These are phyloP conservation scores for Trichosporon ovoides DNA, from an alignment of 1,284 basidiomycete species.

Conservation along the genomic window DNA sequence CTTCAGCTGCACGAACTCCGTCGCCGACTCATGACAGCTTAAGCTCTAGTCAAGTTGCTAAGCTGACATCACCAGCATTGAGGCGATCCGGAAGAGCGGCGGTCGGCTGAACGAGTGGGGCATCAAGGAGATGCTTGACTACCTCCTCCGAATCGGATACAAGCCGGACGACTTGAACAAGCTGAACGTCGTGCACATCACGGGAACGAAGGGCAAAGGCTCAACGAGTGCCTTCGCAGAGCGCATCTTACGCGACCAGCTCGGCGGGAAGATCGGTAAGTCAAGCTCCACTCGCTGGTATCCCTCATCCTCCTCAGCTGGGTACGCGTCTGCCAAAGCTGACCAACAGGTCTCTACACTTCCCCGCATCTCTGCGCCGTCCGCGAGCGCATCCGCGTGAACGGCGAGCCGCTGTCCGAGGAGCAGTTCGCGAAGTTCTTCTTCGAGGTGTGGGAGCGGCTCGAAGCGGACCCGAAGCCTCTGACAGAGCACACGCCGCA, in stretches of 20 bases:
- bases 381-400: slow-evolving; percentile 89
- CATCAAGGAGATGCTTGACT: slow-evolving; percentile 86
- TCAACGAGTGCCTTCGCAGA: slow-evolving; percentile 91
- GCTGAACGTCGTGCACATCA: slow-evolving; percentile 92
- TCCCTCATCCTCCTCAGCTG: too few relatives aligned
- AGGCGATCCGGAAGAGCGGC: slow-evolving; percentile 73
- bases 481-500: slow-evolving; percentile 56
- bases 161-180: slow-evolving; percentile 75
- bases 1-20: background rate
- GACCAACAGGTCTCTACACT: slow-evolving; percentile 72
- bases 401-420: slow-evolving; percentile 84
- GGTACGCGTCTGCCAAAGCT: slow-evolving; percentile 1
- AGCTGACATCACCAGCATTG: slow-evolving; percentile 53
- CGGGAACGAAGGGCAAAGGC: slow-evolving; percentile 98
- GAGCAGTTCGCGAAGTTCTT: slow-evolving; percentile 84
- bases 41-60: too few relatives aligned
- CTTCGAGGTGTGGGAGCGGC: slow-evolving; percentile 91
- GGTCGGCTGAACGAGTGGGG: slow-evolving; percentile 64
- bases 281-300: too few relatives aligned
- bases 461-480: slow-evolving; percentile 65
- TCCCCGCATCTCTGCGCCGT: slow-evolving; percentile 96
- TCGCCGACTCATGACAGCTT: too few relatives aligned
- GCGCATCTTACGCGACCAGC: slow-evolving; percentile 38
- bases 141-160: slow-evolving; percentile 81
- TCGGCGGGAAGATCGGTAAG: slow-evolving; percentile 39